These are phyloP conservation scores for Rhizopus arrhizus DNA, from an alignment of 371 early-diverging fungal genomes.

Conservation along the genomic window DNA sequence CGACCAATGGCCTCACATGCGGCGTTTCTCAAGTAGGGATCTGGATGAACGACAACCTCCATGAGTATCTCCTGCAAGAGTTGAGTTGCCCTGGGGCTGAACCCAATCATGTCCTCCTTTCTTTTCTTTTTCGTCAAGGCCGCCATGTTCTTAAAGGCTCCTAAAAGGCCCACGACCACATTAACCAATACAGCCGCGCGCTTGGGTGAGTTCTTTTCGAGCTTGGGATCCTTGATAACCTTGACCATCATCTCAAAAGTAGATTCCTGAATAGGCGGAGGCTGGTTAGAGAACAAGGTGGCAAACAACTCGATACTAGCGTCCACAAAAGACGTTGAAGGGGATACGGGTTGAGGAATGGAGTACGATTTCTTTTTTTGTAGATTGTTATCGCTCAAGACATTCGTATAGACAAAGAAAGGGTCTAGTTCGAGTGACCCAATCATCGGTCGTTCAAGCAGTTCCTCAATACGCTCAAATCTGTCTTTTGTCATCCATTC, in stretches of 20 bases:
- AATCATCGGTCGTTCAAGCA: conserved; percentile 62
- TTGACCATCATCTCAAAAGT: conserved; percentile 76
- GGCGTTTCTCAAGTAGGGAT: conserved; percentile 72
- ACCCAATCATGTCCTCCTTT: conserved; percentile 38
- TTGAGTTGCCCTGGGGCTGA: conserved; percentile 53
- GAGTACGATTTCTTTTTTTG: conserved; percentile 11
- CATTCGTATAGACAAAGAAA: conserved; percentile 56
- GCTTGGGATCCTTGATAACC: conserved; percentile 59
- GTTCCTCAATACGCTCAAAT: conserved; percentile 58
- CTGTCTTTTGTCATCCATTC: conserved; percentile 63
- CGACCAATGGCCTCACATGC: conserved; percentile 86
- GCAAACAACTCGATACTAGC: conserved; percentile 71
- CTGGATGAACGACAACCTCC: conserved; percentile 73
- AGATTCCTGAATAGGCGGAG: conserved; percentile 73
- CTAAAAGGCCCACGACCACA: conserved; percentile 71
- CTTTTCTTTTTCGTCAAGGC: conserved; percentile 35
- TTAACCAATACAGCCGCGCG: conserved; percentile 82
- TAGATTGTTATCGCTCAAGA: conserved; percentile 18
- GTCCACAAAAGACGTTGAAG: conserved; percentile 48
- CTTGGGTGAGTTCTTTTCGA: conserved; percentile 76
- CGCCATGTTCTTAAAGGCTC: conserved; percentile 67
- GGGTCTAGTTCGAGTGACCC: conserved; percentile 68
- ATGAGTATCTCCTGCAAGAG: conserved; percentile 60
- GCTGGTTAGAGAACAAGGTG: conserved; percentile 63
- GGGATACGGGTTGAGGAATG: conserved; percentile 43